Percentiles rank a stretch among this genome's conserved stretches.
These are phyloP conservation scores for Mycena indigotica DNA, from an alignment of 768 basidiomycete genomes.

Conservation along the genomic window DNA sequence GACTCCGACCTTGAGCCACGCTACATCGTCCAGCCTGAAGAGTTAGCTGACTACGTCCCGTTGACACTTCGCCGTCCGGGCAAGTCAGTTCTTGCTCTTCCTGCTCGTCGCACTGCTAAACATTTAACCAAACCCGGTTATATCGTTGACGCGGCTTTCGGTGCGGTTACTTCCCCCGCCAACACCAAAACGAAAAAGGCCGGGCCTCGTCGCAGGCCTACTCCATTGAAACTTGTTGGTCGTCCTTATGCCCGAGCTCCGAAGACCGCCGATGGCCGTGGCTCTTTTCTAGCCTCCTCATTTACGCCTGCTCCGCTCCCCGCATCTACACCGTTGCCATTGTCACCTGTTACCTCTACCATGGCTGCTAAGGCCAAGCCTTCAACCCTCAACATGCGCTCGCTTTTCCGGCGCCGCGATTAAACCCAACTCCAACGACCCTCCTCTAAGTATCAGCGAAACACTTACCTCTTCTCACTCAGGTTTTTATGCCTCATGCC, in stretches of 20 bases:
- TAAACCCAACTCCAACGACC: neutral
- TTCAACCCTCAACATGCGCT: neutral
- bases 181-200: conserved; percentile 26
- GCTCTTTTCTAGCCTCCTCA: conserved; percentile 47
- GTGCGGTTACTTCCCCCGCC: conserved; percentile 1
- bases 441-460: too few relatives aligned
- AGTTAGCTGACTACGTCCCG: conserved; percentile 38
- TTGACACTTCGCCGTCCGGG: conserved; percentile 32
- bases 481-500: neutral
- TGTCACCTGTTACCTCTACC: conserved; percentile 4
- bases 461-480: neutral
- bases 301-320: conserved; percentile 36
- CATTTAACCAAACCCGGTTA: conserved; percentile 20
- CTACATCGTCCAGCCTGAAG: conserved; percentile 45
- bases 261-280: conserved; percentile 38
- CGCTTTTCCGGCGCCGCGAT: conserved; percentile 1
- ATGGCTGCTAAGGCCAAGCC: neutral
- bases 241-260: conserved; percentile 34
- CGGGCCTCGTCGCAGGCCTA: conserved; percentile 42
- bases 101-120: conserved; percentile 17
- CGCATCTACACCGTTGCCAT: neutral
- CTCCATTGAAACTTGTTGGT: conserved; percentile 42
- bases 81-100: conserved; percentile 36
- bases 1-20: conserved; percentile 58
- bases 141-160: conserved; percentile 12